Conservation (phyloP, 768 basidiomycete genomes). For the Podaxis sp. region DNA sequence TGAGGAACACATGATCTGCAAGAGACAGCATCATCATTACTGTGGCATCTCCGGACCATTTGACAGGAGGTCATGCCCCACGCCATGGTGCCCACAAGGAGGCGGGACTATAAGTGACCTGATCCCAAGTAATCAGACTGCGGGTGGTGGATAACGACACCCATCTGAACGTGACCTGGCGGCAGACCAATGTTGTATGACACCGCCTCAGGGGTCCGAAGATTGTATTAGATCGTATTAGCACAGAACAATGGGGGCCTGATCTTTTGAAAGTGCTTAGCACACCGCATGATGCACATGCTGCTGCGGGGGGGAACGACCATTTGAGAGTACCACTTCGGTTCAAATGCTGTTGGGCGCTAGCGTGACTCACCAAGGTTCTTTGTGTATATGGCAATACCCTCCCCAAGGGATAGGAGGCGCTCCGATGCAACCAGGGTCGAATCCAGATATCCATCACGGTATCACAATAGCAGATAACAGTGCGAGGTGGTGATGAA, state of each 20-base stretch:
- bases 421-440: not conserved
- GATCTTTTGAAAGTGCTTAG: not conserved
- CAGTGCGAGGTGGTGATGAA: not conserved
- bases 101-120: not conserved
- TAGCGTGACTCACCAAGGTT: not conserved
- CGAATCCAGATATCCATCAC: not conserved
- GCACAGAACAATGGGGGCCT: not conserved
- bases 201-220: not conserved
- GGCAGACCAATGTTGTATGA: not conserved
- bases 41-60: conserved; percentile 6
- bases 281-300: not conserved
- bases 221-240: not conserved
- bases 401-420: not conserved
- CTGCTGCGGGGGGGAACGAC: not conserved
- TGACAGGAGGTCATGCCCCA: not conserved
- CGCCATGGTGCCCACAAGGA: not conserved
- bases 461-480: not conserved
- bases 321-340: not conserved
- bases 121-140: not conserved
- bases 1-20: conserved; percentile 3
- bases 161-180: not conserved
- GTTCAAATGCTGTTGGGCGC: not conserved
- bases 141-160: not conserved
- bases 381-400: not conserved
- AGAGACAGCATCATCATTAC: conserved; percentile 6